Percentiles rank a stretch among this genome's conserved stretches.
These are phyloP conservation scores for Lathyrus sativus DNA, from an alignment of 306 rosid genomes.

Conservation along the genomic window DNA sequence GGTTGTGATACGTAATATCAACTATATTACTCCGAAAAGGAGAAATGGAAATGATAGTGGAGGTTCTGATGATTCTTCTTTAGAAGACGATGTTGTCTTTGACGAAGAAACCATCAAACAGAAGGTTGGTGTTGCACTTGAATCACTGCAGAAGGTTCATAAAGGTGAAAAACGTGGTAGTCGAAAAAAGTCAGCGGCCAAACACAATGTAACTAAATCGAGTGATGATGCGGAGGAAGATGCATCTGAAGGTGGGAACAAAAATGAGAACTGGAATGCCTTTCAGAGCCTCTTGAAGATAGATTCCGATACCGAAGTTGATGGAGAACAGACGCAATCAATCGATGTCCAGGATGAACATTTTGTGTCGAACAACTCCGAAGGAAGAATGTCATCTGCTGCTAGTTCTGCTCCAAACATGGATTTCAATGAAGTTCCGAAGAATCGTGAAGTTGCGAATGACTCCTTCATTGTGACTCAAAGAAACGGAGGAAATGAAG, in stretches of 20 bases:
- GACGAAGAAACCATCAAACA: conserved; percentile 47
- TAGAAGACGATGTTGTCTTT: conserved; percentile 40
- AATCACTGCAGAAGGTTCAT: conserved; percentile 50
- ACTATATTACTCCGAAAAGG: conserved; percentile 67
- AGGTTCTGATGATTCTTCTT: conserved; percentile 51
- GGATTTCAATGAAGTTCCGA: conserved; percentile 44
- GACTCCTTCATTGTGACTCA: conserved; percentile 52
- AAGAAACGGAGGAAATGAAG: conserved; percentile 48
- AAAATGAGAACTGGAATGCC: conserved; percentile 46
- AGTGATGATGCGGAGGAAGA: conserved; percentile 43
- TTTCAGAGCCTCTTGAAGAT: conserved; percentile 54
- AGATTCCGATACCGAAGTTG: conserved; percentile 37
- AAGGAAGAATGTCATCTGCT: conserved; percentile 36
- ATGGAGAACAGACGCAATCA: conserved; percentile 36
- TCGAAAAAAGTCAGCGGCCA: conserved; percentile 31
- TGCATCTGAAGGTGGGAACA: conserved; percentile 41
- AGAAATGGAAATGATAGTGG: conserved; percentile 58
- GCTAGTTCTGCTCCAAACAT: conserved; percentile 39
- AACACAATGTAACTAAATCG: conserved; percentile 29
- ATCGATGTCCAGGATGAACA: conserved; percentile 52
- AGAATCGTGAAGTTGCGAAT: conserved; percentile 43
- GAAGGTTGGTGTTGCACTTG: conserved; percentile 49
- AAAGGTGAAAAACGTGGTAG: conserved; percentile 42
- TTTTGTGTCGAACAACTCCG: conserved; percentile 42
- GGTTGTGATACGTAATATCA: conserved; percentile 69